phyloP scores from a whole-genome alignment of 441 rosid genomes.

The Populus hybrid region DNA sequence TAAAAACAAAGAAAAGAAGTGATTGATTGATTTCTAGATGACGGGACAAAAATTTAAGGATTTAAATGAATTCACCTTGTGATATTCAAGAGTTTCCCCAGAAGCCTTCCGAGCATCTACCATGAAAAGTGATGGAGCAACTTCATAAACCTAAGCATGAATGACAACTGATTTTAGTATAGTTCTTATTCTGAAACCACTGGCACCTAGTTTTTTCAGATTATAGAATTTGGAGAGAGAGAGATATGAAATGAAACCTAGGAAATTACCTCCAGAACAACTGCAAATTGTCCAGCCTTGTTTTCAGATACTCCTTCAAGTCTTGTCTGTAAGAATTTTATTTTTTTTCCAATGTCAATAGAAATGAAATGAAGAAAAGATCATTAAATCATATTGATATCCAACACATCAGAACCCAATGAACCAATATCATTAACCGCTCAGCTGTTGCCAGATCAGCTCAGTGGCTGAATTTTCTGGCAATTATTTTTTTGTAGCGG shows the following conservation, averaged over 20 bases:
- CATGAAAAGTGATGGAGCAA: conserved; percentile 93
- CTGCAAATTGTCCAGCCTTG: conserved; percentile 66
- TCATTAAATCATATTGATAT: not conserved
- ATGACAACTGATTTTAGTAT: not conserved
- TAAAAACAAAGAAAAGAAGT: not conserved
- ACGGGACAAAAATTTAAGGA: not conserved
- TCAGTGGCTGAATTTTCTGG: not conserved
- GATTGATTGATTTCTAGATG: not conserved
- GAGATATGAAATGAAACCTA: conserved; percentile 6
- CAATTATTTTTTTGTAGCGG: not conserved
- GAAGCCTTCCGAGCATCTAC: conserved; percentile 85
- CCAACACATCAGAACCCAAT: conserved; percentile 4
- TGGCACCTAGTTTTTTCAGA: not conserved
- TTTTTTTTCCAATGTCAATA: not conserved
- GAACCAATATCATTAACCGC: not conserved
- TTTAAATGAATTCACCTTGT: conserved; percentile 50
- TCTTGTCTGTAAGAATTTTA: conserved; percentile 51
- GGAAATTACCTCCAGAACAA: conserved; percentile 66
- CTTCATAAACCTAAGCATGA: conserved; percentile 66
- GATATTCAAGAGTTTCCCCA: conserved; percentile 90
- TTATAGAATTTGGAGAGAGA: conserved; percentile 5
- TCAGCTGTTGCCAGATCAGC: not conserved
- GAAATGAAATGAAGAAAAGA: not conserved
- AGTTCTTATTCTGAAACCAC: not conserved
- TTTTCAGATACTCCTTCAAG: conserved; percentile 69